Percentiles rank a stretch among this genome's conserved stretches.
Conservation (phyloP, 805 yeast species). For the Kazachstania africana region DNA sequence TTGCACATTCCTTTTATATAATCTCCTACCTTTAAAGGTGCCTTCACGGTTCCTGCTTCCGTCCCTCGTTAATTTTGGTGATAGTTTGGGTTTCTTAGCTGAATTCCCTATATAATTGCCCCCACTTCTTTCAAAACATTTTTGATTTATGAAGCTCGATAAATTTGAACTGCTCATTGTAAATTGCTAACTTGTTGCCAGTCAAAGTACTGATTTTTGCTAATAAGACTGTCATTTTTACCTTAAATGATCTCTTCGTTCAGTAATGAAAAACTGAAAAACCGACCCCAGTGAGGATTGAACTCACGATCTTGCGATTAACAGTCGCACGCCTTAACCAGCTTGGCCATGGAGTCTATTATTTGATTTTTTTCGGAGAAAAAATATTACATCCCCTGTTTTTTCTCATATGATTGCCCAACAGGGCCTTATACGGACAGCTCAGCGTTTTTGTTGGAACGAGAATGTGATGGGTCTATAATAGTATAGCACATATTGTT, state of each 20-base stretch:
- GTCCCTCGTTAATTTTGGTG: too few species aligned
- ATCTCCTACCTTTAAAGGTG: neutral
- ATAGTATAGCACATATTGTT: too few species aligned
- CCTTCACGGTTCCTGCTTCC: neutral
- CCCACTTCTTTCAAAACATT: too few species aligned
- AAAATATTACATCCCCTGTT: too few species aligned
- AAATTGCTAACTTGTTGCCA: neutral
- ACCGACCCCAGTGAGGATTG: constrained; percentile 48
- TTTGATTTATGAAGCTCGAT: neutral
- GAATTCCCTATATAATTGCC: neutral
- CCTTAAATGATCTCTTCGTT: neutral
- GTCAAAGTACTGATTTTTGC: neutral
- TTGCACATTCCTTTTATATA: neutral
- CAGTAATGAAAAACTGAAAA: neutral
- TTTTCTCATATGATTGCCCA: too few species aligned
- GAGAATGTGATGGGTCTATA: too few species aligned
- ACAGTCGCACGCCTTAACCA: constrained; percentile 55
- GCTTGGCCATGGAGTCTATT: constrained; percentile 43
- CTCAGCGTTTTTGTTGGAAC: too few species aligned
- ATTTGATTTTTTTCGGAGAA: neutral
- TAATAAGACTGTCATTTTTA: neutral
- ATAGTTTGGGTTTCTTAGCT: neutral
- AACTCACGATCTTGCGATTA: constrained; percentile 55
- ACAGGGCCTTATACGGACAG: too few species aligned
- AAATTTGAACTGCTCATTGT: neutral